Percentiles rank a stretch among this genome's conserved stretches.
Conservation (phyloP, 805 yeast genomes). For the Wickerhamiella cacticola region DNA sequence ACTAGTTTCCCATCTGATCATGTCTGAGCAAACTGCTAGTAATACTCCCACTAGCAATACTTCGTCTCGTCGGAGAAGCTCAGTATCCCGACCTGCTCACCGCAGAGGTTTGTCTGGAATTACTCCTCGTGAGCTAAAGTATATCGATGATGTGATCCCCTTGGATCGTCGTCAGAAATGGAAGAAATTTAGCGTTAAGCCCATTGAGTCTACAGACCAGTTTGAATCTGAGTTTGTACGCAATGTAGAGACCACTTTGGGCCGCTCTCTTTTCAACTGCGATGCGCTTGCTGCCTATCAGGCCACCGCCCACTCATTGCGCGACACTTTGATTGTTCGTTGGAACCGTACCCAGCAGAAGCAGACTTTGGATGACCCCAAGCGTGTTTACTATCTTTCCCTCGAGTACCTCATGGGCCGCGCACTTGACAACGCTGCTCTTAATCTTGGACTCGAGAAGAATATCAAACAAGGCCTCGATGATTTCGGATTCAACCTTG, state of each 20-base stretch:
- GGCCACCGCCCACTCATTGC: constrained; percentile 65
- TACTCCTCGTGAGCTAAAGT: constrained; percentile 76
- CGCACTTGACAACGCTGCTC: constrained; percentile 86
- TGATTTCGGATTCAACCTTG: constrained; percentile 77
- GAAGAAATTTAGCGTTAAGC: constrained; percentile 53
- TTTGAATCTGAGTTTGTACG: constrained; percentile 61
- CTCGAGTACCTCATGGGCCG: constrained; percentile 89
- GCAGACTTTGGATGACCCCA: constrained; percentile 71
- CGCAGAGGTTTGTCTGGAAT: constrained; percentile 75
- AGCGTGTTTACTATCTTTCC: constrained; percentile 76
- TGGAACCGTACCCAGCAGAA: constrained; percentile 92
- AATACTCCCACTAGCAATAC: neutral
- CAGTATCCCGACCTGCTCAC: constrained; percentile 15
- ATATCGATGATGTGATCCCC: constrained; percentile 74
- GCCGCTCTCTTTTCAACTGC: constrained; percentile 85
- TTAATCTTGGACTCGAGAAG: constrained; percentile 60
- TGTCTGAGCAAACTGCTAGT: neutral
- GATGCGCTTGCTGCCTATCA: constrained; percentile 88
- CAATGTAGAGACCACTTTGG: constrained; percentile 83
- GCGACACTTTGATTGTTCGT: constrained; percentile 68
- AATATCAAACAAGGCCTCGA: constrained; percentile 43
- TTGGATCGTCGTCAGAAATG: constrained; percentile 63
- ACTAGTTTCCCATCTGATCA: constrained; percentile 1
- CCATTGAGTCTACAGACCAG: constrained; percentile 38
- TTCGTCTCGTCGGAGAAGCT: constrained; percentile 6